These are phyloP conservation scores for Yamadazyma triangularis DNA, from an alignment of 1,139 yeast species.

Conservation along the genomic window DNA sequence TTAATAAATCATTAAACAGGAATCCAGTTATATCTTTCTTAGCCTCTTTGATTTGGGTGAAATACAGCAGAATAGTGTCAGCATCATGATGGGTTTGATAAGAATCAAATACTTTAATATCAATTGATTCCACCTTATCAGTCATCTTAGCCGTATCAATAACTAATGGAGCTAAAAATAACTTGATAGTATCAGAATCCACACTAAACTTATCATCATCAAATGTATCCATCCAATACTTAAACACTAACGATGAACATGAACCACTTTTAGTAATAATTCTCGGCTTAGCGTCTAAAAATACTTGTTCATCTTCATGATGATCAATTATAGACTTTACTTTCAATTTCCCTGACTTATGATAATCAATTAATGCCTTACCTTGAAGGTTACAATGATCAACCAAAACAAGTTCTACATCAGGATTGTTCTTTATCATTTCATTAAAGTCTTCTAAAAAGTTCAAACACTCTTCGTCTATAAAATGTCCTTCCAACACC, in stretches of 20 bases:
- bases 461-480: slow-evolving; percentile 47
- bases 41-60: slow-evolving; percentile 41
- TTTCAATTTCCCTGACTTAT: slow-evolving; percentile 18
- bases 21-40: slow-evolving; percentile 65
- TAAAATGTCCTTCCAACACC: slow-evolving; percentile 45
- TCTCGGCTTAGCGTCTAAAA: slow-evolving; percentile 50
- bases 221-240: slow-evolving; percentile 46
- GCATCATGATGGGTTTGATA: slow-evolving; percentile 3
- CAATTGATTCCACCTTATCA: slow-evolving; percentile 54
- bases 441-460: slow-evolving; percentile 60
- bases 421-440: slow-evolving; percentile 4
- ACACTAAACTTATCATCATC: slow-evolving; percentile 14
- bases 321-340: slow-evolving; percentile 77
- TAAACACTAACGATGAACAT: slow-evolving; percentile 69
- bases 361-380: slow-evolving; percentile 22
- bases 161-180: slow-evolving; percentile 64
- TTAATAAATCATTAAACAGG: slow-evolving; percentile 53
- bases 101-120: slow-evolving; percentile 36
- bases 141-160: slow-evolving; percentile 68
- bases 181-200: slow-evolving; percentile 34
- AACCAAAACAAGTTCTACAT: slow-evolving; percentile 53
- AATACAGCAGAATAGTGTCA: slow-evolving; percentile 15
- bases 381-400: slow-evolving; percentile 81
- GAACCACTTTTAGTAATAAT: slow-evolving; percentile 65
- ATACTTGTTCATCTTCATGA: slow-evolving; percentile 68